Evolutionary conservation across 176 grass and related monocot genomes (phyloP), one percentile per base, ranked within the genome.

Genomic region (Calamus simplicifolius): DNA sequence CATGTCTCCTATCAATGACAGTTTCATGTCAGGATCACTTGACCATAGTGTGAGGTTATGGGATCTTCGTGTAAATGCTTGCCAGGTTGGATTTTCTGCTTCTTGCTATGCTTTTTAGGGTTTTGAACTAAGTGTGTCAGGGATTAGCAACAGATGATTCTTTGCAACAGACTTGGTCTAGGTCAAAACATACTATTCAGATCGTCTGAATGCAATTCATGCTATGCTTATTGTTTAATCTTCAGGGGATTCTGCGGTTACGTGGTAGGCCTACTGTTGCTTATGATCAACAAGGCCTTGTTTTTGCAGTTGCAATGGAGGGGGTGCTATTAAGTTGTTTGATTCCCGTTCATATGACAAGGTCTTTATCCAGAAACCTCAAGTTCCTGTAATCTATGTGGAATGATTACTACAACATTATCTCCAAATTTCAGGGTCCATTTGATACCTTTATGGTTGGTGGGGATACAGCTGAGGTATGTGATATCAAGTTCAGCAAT

Each of bases 231-330:
- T 60, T 64, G 17, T 18, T 75, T 68, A 75, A 58, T 62, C 65
- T 81, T 69, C 73, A 98, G 93, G 88, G 93, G 25, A 92, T 98
- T 75, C 66, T 92, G 49, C 73, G 49, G 12, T 73, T 98, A 50
- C 88, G 93, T 61, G 88, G 87, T 31, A 92, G 84, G 72, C 93
- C 93, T 56, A 87, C 93, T 74, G 93, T 98, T 81, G 93, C 93
- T 67, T 98, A 88, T 88, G 93, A 92, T 80, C 93, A 98, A 68
- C 88, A 98, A 81, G 93, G 88, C 59, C 88, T 98, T 85, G 88
- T 92, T 79, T 98, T 98, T 80, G 93, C 87, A 1, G 79, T 92
- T 57, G 79, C 93, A 59, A 92, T 98, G 88, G 93, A 98, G 74
- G 93, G 54, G 93, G 93, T 1, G 88, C 93, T 70, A 92, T 98